Conservation (phyloP, 441 rosid genomes). For the Manihot esculenta region DNA sequence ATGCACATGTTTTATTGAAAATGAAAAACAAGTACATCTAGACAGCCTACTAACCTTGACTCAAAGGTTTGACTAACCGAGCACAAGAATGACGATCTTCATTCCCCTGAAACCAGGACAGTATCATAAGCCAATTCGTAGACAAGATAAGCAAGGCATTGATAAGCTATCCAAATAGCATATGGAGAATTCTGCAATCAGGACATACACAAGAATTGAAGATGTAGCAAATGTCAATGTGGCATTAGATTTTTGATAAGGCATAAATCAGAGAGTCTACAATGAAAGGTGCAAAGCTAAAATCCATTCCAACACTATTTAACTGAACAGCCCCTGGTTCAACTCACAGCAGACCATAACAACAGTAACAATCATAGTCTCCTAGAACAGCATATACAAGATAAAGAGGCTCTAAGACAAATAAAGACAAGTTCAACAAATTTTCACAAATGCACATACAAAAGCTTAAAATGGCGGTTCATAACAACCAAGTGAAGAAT, state of each 20-base stretch:
- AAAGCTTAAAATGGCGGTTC: neutral
- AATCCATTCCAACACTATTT: neutral
- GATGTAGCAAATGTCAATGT: conserved; percentile 5
- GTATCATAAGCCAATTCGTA: conserved; percentile 15
- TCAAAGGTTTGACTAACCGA: conserved; percentile 37
- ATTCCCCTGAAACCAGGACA: conserved; percentile 33
- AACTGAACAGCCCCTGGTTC: neutral
- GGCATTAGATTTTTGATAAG: neutral
- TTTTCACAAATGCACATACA: neutral
- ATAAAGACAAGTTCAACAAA: neutral
- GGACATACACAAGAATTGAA: neutral
- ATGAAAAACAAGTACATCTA: neutral
- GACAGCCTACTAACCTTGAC: conserved; percentile 36
- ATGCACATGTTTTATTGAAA: neutral
- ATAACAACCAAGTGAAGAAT: neutral
- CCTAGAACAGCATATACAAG: neutral
- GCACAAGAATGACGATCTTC: conserved; percentile 30
- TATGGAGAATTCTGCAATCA: neutral
- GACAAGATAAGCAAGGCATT: neutral
- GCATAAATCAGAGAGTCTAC: neutral
- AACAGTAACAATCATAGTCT: neutral
- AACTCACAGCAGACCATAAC: neutral
- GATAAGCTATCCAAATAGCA: neutral
- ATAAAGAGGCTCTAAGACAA: neutral
- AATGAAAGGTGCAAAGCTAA: neutral